Conservation (phyloP, 148 eudicot species). For the Pouteria glomerata region DNA sequence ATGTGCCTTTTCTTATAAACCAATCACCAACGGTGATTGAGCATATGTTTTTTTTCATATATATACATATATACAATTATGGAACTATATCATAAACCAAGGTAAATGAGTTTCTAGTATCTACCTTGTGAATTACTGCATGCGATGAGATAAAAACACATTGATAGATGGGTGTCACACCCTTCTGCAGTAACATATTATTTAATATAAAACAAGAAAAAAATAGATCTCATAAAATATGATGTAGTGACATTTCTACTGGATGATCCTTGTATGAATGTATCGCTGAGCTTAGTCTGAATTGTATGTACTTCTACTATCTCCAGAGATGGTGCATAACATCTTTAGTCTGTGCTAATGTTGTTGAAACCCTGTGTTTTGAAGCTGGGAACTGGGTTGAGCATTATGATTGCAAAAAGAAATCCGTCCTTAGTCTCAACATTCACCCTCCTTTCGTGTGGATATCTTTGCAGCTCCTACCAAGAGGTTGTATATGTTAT, state of each 20-base stretch:
- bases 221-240: background rate
- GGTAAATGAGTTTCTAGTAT: background rate
- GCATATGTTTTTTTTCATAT: too few species aligned
- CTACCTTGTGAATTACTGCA: background rate
- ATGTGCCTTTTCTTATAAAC: background rate
- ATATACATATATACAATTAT: too few species aligned
- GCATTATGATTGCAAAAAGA: constrained; percentile 80
- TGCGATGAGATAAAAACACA: background rate
- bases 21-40: background rate
- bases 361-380: constrained; percentile 15
- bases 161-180: background rate
- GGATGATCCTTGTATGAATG: background rate
- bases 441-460: constrained; percentile 86
- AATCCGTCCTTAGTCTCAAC: constrained; percentile 77
- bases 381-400: constrained; percentile 95
- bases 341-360: constrained; percentile 15
- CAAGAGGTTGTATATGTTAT: constrained; percentile 60
- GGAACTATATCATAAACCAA: background rate
- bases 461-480: constrained; percentile 89
- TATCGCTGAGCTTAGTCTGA: background rate
- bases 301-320: background rate
- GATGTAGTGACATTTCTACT: background rate
- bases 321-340: background rate
- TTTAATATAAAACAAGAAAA: background rate
- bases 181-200: background rate